Conservation (phyloP, 2,329 filamentous ascomycete genomes). For the Botrytis paeoniae region DNA sequence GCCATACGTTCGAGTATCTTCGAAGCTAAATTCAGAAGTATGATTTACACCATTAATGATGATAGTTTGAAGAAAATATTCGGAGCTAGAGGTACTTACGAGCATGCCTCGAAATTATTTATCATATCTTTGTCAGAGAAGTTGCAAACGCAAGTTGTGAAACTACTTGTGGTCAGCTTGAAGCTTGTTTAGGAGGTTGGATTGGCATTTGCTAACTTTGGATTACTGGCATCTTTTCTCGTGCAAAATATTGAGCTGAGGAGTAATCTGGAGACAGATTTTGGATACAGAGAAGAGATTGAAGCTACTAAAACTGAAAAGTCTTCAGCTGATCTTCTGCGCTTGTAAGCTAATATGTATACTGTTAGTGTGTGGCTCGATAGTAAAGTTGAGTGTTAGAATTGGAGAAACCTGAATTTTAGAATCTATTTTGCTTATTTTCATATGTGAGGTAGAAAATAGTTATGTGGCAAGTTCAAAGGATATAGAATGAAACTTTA, state of each 20-base stretch:
- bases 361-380: background rate
- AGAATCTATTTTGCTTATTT: background rate
- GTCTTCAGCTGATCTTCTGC: rapidly evolving
- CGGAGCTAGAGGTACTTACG: background rate
- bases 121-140: background rate
- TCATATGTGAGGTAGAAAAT: background rate
- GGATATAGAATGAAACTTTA: rapidly evolving
- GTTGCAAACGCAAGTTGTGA: background rate
- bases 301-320: background rate
- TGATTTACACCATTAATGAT: background rate
- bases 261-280: background rate
- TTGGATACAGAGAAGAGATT: background rate
- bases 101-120: background rate
- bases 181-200: background rate
- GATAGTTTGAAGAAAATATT: background rate
- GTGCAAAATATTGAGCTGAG: background rate
- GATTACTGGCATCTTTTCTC: background rate
- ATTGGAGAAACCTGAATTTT: background rate
- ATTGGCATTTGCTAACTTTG: background rate
- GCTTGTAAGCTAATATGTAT: background rate
- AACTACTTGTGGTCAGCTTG: background rate
- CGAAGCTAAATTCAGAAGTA: background rate
- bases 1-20: background rate
- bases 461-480: background rate
- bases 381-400: background rate